Conservation (phyloP, 2,329 filamentous ascomycete species). For the Xylariaceae sp. region DNA sequence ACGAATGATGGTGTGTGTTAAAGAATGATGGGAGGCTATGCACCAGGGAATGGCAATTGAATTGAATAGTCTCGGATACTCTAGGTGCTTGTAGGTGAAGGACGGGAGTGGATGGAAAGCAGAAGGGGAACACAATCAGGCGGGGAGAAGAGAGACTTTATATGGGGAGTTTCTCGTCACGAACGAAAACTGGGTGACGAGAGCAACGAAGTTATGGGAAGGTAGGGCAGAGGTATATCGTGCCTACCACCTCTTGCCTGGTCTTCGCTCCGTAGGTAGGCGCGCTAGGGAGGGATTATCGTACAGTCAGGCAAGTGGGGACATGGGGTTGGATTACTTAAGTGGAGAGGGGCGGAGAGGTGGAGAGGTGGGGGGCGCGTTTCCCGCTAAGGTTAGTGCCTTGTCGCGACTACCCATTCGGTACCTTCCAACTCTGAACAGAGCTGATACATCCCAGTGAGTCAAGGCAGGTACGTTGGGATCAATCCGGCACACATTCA, state of each 20-base stretch:
- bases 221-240: background rate
- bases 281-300: slow-evolving; percentile 6
- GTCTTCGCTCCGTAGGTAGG: background rate
- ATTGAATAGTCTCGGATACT: background rate
- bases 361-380: background rate
- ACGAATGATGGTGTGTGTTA: background rate
- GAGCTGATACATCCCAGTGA: too few species aligned
- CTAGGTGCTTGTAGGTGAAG: background rate
- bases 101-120: slow-evolving; percentile 1
- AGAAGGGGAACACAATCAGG: background rate
- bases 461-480: too few species aligned
- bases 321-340: background rate
- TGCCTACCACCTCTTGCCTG: background rate
- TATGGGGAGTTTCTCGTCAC: slow-evolving; percentile 13
- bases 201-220: background rate
- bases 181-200: background rate
- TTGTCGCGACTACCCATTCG: too few species aligned
- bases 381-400: background rate
- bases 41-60: background rate
- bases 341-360: background rate
- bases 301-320: background rate
- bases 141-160: slow-evolving; percentile 18
- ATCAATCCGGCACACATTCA: too few species aligned
- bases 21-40: background rate
- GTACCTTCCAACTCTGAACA: too few species aligned